Evolutionary conservation across 345 rosid species (phyloP).

Genomic region (Hypericum perforatum): DNA sequence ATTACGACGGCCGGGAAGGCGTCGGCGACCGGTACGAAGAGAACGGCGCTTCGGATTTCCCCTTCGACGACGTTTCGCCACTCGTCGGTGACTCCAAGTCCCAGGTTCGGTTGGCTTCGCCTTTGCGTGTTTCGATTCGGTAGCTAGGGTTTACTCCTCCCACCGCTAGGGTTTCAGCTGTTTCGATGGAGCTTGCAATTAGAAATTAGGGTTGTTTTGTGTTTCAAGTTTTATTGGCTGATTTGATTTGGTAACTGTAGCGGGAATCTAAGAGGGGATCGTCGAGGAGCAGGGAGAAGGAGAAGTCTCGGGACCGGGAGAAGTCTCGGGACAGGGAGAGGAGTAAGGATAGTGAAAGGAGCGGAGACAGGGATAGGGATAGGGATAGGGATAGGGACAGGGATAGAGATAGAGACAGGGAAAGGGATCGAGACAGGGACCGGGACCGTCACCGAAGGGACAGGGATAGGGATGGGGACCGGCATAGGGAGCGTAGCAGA

Average conservation of each 20-base stretch:
- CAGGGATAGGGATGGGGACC: not conserved
- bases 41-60: too few species aligned
- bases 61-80: too few species aligned
- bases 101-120: too few species aligned
- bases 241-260: not conserved
- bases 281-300: conserved; percentile 3
- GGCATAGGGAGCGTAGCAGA: conserved; percentile 2
- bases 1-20: too few species aligned
- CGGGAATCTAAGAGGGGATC: conserved; percentile 1
- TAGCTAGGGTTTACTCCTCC: too few species aligned
- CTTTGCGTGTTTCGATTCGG: too few species aligned
- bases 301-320: not conserved
- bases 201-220: not conserved
- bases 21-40: too few species aligned
- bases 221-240: not conserved
- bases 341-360: conserved; percentile 1
- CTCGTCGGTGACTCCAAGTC: too few species aligned
- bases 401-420: not conserved
- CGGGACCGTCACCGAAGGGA: not conserved
- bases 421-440: not conserved
- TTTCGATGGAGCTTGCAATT: too few species aligned
- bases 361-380: conserved; percentile 3
- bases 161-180: too few species aligned
- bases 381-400: not conserved
- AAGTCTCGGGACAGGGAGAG: conserved; percentile 2